A percentile compares a stretch with the other conserved stretches of the same genome.
Conservation (phyloP, 768 basidiomycete species). For the Calocybe indica region DNA sequence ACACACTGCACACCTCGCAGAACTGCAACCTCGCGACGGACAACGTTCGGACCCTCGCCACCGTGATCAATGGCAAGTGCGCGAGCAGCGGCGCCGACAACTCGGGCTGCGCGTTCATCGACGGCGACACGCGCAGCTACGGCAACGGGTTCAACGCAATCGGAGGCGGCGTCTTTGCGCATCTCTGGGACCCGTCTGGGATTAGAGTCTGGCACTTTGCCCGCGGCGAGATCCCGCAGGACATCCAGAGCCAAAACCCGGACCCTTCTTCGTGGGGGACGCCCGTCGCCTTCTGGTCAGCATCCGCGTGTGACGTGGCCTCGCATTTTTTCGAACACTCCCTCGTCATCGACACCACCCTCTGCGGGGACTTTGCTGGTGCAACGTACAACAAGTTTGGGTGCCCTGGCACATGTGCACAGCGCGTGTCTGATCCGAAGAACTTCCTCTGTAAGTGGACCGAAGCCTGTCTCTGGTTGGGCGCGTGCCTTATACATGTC, state of each 20-base stretch:
- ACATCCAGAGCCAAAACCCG: constrained; percentile 40
- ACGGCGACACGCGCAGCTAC: constrained; percentile 30
- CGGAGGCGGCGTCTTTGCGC: constrained; percentile 48
- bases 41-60: constrained; percentile 16
- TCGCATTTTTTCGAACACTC: constrained; percentile 48
- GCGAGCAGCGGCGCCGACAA: constrained; percentile 33
- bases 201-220: constrained; percentile 56
- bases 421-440: constrained; percentile 45
- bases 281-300: constrained; percentile 47
- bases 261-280: constrained; percentile 44
- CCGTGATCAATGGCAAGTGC: constrained; percentile 28
- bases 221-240: constrained; percentile 42
- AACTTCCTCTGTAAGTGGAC: constrained; percentile 39
- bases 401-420: constrained; percentile 40
- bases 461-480: not conserved
- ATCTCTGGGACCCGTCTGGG: constrained; percentile 46
- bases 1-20: constrained; percentile 55
- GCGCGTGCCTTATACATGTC: constrained; percentile 1
- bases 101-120: constrained; percentile 45
- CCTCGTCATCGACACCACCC: constrained; percentile 40
- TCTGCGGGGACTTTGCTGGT: constrained; percentile 44
- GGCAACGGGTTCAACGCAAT: constrained; percentile 40
- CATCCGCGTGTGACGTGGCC: constrained; percentile 40
- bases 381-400: constrained; percentile 26
- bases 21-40: constrained; percentile 31